Evolutionary conservation across 1,284 basidiomycete species (phyloP).

Genomic region (Pisolithus thermaeus): DNA sequence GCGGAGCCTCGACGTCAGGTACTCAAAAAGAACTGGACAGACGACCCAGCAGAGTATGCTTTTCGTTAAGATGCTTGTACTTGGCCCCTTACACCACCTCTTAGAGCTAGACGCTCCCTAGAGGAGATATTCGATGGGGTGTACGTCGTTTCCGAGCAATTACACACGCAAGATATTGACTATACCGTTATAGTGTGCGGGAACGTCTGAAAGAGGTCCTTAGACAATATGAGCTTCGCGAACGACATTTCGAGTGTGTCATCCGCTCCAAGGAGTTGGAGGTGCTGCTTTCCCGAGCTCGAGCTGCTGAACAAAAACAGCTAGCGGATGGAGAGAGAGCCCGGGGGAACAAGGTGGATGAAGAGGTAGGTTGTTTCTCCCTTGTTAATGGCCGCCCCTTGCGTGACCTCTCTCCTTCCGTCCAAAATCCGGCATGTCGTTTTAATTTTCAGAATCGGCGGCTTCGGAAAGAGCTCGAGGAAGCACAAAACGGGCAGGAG

Average conservation of each 20-base stretch:
- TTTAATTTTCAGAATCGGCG: constrained; percentile 45
- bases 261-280: constrained; percentile 84
- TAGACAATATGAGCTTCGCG: constrained; percentile 77
- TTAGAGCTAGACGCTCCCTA: constrained; percentile 62
- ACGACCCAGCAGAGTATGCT: constrained; percentile 65
- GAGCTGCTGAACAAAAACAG: constrained; percentile 78
- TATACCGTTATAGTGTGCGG: constrained; percentile 47
- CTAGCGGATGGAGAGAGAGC: constrained; percentile 65
- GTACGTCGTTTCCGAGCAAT: constrained; percentile 38
- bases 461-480: constrained; percentile 67
- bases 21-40: constrained; percentile 71
- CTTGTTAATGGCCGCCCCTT: constrained; percentile 4
- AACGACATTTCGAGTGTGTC: constrained; percentile 83
- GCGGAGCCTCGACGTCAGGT: constrained; percentile 57
- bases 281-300: constrained; percentile 72
- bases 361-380: constrained; percentile 48
- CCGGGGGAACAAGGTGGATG: constrained; percentile 61
- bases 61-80: background rate
- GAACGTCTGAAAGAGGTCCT: constrained; percentile 79
- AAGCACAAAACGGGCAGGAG: constrained; percentile 66
- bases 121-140: constrained; percentile 78
- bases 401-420: constrained; percentile 5
- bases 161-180: constrained; percentile 6
- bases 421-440: background rate
- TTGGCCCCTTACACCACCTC: constrained; percentile 1